phyloP scores from a whole-genome alignment of 2,329 filamentous ascomycete genomes.

The Rosellinia necatrix region DNA sequence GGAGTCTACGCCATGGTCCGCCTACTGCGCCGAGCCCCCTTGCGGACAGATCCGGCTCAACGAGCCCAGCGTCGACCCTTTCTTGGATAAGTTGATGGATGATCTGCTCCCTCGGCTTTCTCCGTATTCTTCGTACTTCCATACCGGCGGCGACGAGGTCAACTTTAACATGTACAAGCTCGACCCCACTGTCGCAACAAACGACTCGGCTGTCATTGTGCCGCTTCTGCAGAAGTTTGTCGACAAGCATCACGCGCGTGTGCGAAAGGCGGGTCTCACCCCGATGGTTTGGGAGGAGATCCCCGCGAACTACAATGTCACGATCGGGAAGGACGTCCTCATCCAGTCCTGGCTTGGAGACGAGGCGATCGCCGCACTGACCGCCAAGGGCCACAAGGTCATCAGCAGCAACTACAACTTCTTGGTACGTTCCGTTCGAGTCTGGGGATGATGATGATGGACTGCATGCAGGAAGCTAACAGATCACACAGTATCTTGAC shows the following conservation, averaged over 20 bases:
- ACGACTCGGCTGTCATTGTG: conserved; percentile 65
- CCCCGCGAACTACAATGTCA: conserved; percentile 77
- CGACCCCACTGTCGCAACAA: conserved; percentile 73
- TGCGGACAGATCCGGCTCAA: conserved; percentile 79
- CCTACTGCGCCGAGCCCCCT: conserved; percentile 66
- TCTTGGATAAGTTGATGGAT: conserved; percentile 73
- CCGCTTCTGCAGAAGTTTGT: conserved; percentile 81
- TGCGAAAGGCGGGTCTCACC: conserved; percentile 66
- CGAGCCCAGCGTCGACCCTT: conserved; percentile 68
- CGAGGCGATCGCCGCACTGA: conserved; percentile 63
- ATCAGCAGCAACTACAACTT: conserved; percentile 77
- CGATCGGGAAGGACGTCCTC: conserved; percentile 70
- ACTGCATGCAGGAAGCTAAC: conserved; percentile 3
- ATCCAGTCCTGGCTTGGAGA: conserved; percentile 79
- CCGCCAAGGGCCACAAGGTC: conserved; percentile 68
- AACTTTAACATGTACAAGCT: conserved; percentile 75
- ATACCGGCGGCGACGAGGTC: conserved; percentile 87
- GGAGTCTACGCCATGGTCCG: conserved; percentile 59
- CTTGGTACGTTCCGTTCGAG: conserved; percentile 62
- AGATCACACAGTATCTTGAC: conserved; percentile 70
- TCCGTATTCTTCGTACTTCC: conserved; percentile 76
- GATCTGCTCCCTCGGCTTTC: conserved; percentile 75
- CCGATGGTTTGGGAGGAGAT: conserved; percentile 92
- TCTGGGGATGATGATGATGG: not conserved
- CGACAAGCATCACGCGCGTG: conserved; percentile 68